Percentiles rank a stretch among this genome's conserved stretches.
Conservation (phyloP, 805 yeast species). For the Wickerhamomyces ciferrii region DNA sequence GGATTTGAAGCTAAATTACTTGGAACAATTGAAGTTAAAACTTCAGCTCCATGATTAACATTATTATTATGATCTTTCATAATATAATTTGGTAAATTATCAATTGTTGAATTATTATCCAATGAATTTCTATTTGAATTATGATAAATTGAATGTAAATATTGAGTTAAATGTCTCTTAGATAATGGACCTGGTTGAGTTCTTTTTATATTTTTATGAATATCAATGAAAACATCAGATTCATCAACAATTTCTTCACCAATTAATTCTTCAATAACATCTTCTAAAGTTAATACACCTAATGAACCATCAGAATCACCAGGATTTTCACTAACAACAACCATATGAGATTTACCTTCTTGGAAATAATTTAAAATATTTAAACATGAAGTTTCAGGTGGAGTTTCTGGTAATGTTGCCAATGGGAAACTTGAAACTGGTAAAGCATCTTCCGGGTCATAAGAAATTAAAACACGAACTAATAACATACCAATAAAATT, state of each 20-base stretch:
- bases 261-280: conserved; percentile 95
- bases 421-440: conserved; percentile 92
- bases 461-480: conserved; percentile 87
- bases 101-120: conserved; percentile 22
- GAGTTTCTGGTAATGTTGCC: conserved; percentile 94
- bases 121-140: conserved; percentile 37
- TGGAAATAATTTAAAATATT: conserved; percentile 94
- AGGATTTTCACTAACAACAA: conserved; percentile 80
- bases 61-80: too few species aligned
- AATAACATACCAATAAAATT: conserved; percentile 94
- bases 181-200: conserved; percentile 71
- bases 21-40: conserved; percentile 22
- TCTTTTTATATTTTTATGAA: conserved; percentile 80
- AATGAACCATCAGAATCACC: conserved; percentile 80
- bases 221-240: conserved; percentile 88
- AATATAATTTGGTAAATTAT: neutral
- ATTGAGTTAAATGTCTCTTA: conserved; percentile 62
- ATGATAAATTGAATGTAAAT: conserved; percentile 57
- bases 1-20: conserved; percentile 67
- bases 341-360: conserved; percentile 98
- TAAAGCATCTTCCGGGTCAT: conserved; percentile 93
- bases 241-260: conserved; percentile 98
- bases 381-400: conserved; percentile 85
- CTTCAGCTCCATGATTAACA: too few species aligned
- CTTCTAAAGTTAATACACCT: conserved; percentile 92